These are phyloP conservation scores for Decorospora gaudefroyi DNA, from an alignment of 2,329 filamentous ascomycete genomes.

Conservation along the genomic window DNA sequence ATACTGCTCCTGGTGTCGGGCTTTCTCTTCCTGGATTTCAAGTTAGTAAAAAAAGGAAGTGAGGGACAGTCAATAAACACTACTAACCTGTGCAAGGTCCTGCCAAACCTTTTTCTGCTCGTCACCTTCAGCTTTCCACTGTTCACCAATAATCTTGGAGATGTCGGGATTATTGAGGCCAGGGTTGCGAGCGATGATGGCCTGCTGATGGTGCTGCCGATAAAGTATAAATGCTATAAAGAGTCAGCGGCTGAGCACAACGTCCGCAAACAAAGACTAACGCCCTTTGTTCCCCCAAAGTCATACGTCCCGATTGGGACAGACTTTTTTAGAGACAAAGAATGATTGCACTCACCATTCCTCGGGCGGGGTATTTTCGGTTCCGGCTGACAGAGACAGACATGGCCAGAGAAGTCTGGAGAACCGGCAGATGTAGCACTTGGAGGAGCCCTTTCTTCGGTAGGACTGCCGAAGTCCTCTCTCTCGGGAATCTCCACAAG, in stretches of 20 bases:
- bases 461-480: slow-evolving; percentile 21
- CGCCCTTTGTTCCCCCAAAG: slow-evolving; percentile 33
- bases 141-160: slow-evolving; percentile 92
- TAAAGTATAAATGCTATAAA: slow-evolving; percentile 92
- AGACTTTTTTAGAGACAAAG: slow-evolving; percentile 26
- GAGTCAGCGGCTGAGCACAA: slow-evolving; percentile 32
- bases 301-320: slow-evolving; percentile 15
- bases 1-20: slow-evolving; percentile 84
- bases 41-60: slow-evolving; percentile 18
- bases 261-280: slow-evolving; percentile 35
- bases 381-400: slow-evolving; percentile 72
- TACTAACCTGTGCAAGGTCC: slow-evolving; percentile 73
- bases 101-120: slow-evolving; percentile 86
- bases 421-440: slow-evolving; percentile 39
- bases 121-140: slow-evolving; percentile 80
- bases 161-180: slow-evolving; percentile 93
- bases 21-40: slow-evolving; percentile 73
- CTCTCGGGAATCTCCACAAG: slow-evolving; percentile 26
- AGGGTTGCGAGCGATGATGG: slow-evolving; percentile 80
- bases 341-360: slow-evolving; percentile 62
- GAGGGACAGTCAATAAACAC: not conserved
- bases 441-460: slow-evolving; percentile 24
- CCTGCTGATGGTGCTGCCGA: slow-evolving; percentile 86
- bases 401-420: slow-evolving; percentile 51
- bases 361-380: slow-evolving; percentile 72